phyloP scores from a whole-genome alignment of 2,329 filamentous ascomycete species.

The Capronia coronata region DNA sequence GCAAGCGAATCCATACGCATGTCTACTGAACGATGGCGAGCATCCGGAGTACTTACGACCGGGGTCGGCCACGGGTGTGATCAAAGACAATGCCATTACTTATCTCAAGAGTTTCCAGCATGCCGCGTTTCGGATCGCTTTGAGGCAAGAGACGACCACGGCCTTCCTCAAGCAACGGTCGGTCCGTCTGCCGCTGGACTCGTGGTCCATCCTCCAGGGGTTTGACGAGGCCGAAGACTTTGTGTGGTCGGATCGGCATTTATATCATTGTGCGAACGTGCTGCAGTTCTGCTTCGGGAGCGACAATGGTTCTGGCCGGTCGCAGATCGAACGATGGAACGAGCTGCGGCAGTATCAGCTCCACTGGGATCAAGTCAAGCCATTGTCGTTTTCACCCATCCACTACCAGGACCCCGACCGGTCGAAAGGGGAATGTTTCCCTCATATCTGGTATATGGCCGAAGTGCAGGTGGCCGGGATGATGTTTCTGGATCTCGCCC shows the following conservation, averaged over 20 bases:
- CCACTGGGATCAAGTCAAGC: slow-evolving; percentile 27
- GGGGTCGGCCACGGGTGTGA: slow-evolving; percentile 7
- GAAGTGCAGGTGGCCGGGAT: slow-evolving; percentile 29
- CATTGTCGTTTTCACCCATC: slow-evolving; percentile 26
- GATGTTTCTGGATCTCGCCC: slow-evolving; percentile 27
- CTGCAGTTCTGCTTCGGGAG: slow-evolving; percentile 55
- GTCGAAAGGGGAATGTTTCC: slow-evolving; percentile 25
- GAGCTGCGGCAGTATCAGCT: slow-evolving; percentile 25
- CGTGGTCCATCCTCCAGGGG: slow-evolving; percentile 24
- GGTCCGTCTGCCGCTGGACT: slow-evolving; percentile 22
- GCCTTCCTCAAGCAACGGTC: slow-evolving; percentile 25
- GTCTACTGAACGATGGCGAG: slow-evolving; percentile 12
- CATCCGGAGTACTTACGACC: slow-evolving; percentile 16
- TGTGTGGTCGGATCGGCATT: slow-evolving; percentile 48
- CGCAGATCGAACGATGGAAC: slow-evolving; percentile 19
- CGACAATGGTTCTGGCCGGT: slow-evolving; percentile 3
- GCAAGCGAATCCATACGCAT: slow-evolving; percentile 22
- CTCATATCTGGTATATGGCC: slow-evolving; percentile 29
- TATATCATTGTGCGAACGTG: slow-evolving; percentile 58
- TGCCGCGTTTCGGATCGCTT: slow-evolving; percentile 24
- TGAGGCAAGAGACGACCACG: slow-evolving; percentile 25
- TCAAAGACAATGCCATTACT: slow-evolving; percentile 12
- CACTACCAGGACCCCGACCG: slow-evolving; percentile 26
- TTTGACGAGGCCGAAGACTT: slow-evolving; percentile 27
- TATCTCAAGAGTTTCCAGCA: slow-evolving; percentile 27